Percentiles rank a stretch among this genome's conserved stretches.
phyloP scores from a whole-genome alignment of 2,329 filamentous ascomycete species.

The Thermomyces lanuginosus region DNA sequence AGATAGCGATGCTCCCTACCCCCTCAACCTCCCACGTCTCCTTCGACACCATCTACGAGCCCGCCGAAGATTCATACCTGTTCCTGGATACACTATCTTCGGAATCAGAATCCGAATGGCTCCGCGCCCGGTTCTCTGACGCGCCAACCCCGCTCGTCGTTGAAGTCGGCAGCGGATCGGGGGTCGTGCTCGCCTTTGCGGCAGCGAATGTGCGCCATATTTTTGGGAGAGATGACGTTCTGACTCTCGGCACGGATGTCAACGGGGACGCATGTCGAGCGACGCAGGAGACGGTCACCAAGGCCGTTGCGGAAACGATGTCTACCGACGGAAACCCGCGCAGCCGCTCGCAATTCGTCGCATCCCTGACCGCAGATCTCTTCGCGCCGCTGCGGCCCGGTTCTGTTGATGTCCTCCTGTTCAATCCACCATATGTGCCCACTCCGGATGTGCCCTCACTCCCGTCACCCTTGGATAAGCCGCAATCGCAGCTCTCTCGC shows the following conservation, averaged over 20 bases:
- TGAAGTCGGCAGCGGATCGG: constrained; percentile 82
- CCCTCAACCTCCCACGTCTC: constrained; percentile 84
- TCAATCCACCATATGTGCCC: constrained; percentile 95
- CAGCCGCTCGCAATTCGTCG: constrained; percentile 40
- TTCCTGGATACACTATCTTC: constrained; percentile 82
- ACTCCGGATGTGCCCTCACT: constrained; percentile 54
- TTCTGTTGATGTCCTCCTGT: constrained; percentile 68
- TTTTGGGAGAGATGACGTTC: constrained; percentile 53
- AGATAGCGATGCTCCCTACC: constrained; percentile 67
- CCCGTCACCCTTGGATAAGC: constrained; percentile 12
- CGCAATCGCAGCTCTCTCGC: constrained; percentile 11
- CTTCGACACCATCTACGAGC: constrained; percentile 81
- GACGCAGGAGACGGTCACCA: constrained; percentile 49
- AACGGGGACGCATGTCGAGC: constrained; percentile 70
- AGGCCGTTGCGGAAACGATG: constrained; percentile 28
- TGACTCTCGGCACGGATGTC: constrained; percentile 67
- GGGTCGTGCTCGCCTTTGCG: constrained; percentile 80
- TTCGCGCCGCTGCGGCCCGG: constrained; percentile 41
- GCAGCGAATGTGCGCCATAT: constrained; percentile 57
- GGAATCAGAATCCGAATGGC: constrained; percentile 48
- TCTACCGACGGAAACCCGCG: neutral
- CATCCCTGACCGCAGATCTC: constrained; percentile 55
- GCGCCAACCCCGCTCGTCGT: constrained; percentile 43
- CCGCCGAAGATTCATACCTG: constrained; percentile 88
- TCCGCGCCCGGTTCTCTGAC: constrained; percentile 43